These are phyloP conservation scores for Stipa capillata DNA, from an alignment of 176 grass and related monocot species.

Conservation along the genomic window DNA sequence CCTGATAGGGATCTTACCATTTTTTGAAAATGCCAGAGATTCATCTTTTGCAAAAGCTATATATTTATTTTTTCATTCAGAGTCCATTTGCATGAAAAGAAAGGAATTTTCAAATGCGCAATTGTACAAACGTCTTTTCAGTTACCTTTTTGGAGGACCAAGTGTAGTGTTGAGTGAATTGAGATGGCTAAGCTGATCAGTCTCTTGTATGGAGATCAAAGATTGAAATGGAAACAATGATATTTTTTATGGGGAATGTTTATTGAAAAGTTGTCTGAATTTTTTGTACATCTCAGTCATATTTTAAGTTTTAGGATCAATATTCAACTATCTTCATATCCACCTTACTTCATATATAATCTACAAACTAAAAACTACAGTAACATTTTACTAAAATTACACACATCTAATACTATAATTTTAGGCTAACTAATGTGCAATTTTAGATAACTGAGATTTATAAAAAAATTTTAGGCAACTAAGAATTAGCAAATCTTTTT, in stretches of 20 bases:
- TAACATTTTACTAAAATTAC: too few relatives aligned
- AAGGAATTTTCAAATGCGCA: slow-evolving; percentile 5
- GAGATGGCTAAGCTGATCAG: not conserved
- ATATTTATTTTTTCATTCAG: not conserved
- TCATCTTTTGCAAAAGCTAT: not conserved
- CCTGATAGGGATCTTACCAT: slow-evolving; percentile 57
- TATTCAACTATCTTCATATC: too few relatives aligned
- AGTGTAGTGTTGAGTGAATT: not conserved
- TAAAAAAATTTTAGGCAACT: too few relatives aligned
- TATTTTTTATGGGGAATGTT: not conserved
- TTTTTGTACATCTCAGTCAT: too few relatives aligned
- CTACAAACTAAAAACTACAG: too few relatives aligned
- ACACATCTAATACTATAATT: too few relatives aligned
- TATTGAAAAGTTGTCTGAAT: too few relatives aligned
- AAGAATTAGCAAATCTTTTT: too few relatives aligned
- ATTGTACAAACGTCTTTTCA: slow-evolving; percentile 25
- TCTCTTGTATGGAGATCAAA: not conserved
- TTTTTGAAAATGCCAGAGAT: slow-evolving; percentile 16
- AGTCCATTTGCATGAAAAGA: slow-evolving; percentile 17
- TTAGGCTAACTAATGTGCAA: too few relatives aligned
- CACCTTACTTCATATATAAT: too few relatives aligned
- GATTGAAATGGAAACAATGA: not conserved
- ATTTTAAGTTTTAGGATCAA: too few relatives aligned
- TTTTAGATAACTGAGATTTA: too few relatives aligned
- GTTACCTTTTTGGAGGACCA: not conserved